A percentile compares a stretch with the other conserved stretches of the same genome.
Evolutionary conservation across 129 eudicot species (phyloP).

Genomic region (Escallonia herrerae): DNA sequence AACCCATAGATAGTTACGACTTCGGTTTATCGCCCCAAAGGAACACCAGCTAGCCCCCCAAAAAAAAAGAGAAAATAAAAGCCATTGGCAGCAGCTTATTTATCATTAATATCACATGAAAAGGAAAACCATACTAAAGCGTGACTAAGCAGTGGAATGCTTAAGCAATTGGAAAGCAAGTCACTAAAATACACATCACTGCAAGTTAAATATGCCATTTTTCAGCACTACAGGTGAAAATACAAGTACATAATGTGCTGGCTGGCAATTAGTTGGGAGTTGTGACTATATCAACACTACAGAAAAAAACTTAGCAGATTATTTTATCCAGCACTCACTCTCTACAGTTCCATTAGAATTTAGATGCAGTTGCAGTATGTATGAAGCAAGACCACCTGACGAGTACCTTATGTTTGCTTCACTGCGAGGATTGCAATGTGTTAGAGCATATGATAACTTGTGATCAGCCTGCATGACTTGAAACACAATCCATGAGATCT

Average conservation of each 20-base stretch:
- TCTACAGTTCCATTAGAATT: background rate
- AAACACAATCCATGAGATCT: background rate
- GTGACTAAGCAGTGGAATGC: background rate
- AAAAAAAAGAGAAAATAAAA: background rate
- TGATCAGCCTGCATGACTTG: conserved; percentile 65
- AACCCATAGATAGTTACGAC: no score
- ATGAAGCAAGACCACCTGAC: conserved; percentile 5
- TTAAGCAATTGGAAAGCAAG: background rate
- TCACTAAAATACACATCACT: background rate
- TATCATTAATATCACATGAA: background rate
- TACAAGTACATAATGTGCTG: no score
- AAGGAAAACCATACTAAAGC: background rate
- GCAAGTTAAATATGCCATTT: background rate
- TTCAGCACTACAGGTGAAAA: no score
- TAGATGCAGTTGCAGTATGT: background rate
- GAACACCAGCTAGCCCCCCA: no score
- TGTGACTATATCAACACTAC: no score
- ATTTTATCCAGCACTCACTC: no score
- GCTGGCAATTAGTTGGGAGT: no score
- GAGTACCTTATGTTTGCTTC: conserved; percentile 78
- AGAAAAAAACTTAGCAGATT: no score
- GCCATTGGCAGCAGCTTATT: background rate
- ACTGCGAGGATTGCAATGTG: conserved; percentile 62
- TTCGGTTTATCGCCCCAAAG: no score
- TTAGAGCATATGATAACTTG: conserved; percentile 76